Base-by-base conservation (phyloP, 495 filamentous ascomycete genomes). In the Hyphodiscus hymeniophilus region DNA sequence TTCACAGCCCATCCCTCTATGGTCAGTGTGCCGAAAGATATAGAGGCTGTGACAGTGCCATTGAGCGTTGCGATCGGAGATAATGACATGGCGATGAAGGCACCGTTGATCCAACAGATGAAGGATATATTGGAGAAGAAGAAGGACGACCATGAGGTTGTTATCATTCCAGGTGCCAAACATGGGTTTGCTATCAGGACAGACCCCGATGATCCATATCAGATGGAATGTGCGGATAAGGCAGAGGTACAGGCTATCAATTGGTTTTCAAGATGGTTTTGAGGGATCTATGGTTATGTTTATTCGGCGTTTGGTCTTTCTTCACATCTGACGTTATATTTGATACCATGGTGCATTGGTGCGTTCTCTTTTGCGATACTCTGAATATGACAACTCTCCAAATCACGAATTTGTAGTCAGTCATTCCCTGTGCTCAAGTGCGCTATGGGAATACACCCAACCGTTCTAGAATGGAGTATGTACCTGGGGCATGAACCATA, bases 151-250 rank as follows among this genome's bases (percentile, higher is more conserved):
- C 54, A 56, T 31, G 74, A 82, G 57, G 66, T 74, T 36, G 65
- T 71, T 24, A 54, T 79, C 31, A 78, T 77, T 52, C 57, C 68
- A 1, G 79, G 79, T 7, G 78, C 77, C 5, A 70, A 66, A 50
- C 80, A 78, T 62, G 81, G 78, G 3, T 84, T 84, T 63, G 78
- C 79, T 7, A 62, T 82, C 3, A 59, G 76, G 32, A 71, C 65
- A 18, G 66, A 76, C 60, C 51, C 57, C 10, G 57, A 56, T 11
- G 60, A 73, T 55, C 54, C 66, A 42, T 45, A 61, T 42, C 66
- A 77, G 57, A 63, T 54, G 38, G 63, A 70, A 55, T 62, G 65
- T 48, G 68, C 62, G 4, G 57, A 58, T 38, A 58, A 70, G 36
- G 66, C 73, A 1, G 71, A 76, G 51, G 69, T 69, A 22, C 74